phyloP scores from a whole-genome alignment of 306 rosid species.

The Oxytropis ochrocephala region DNA sequence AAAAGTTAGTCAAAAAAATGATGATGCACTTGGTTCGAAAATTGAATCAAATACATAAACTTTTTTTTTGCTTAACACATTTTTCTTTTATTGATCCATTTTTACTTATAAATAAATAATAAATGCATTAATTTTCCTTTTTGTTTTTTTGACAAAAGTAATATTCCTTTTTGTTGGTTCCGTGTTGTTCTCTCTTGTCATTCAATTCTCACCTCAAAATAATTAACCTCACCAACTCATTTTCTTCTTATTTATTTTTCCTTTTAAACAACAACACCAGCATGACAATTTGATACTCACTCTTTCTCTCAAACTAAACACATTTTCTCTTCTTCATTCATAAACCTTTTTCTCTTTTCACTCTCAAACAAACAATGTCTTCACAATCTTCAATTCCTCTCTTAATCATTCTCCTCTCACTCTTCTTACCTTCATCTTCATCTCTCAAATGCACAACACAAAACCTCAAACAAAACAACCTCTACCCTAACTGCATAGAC shows the following conservation, averaged over 20 bases:
- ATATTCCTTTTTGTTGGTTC: background rate
- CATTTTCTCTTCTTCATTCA: background rate
- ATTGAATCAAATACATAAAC: no score
- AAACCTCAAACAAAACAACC: conserved; percentile 26
- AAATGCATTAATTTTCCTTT: background rate
- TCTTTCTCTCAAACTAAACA: background rate
- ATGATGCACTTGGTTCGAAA: no score
- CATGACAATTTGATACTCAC: background rate
- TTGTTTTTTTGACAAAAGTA: no score
- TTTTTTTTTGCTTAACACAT: no score
- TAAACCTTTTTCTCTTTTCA: no score
- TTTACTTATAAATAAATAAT: no score
- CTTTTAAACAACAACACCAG: background rate
- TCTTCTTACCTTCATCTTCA: conserved; percentile 3
- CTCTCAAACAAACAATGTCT: conserved; percentile 26
- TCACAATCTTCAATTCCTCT: background rate
- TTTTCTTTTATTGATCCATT: no score
- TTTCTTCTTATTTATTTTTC: background rate
- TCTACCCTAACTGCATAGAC: conserved; percentile 46
- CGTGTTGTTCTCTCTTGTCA: background rate
- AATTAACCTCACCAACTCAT: conserved; percentile 10
- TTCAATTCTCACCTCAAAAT: background rate
- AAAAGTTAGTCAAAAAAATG: no score
- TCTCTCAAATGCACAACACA: conserved; percentile 55
- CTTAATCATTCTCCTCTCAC: conserved; percentile 1